phyloP scores from a whole-genome alignment of 345 rosid genomes.

The Durio zibethinus region DNA sequence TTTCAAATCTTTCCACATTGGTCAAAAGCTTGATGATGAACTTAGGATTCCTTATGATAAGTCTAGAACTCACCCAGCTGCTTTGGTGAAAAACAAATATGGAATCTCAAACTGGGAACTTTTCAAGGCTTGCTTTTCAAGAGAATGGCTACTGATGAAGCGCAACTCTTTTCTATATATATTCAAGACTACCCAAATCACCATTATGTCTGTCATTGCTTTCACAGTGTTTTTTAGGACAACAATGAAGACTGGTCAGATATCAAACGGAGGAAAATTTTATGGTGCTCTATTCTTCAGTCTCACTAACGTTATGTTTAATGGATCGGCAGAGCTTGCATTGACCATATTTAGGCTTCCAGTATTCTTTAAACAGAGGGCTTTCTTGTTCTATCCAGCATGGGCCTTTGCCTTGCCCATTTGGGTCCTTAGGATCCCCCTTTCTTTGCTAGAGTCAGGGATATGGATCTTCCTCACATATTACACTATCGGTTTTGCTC shows the following conservation, averaged over 20 bases:
- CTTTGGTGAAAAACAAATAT: constrained; percentile 1
- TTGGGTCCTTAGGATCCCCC: constrained; percentile 10
- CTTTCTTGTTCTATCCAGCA: constrained; percentile 4
- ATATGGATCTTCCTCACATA: constrained; percentile 10
- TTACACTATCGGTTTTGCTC: constrained; percentile 9
- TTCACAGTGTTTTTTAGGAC: background rate
- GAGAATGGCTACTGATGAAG: constrained; percentile 7
- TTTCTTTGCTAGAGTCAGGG: constrained; percentile 1
- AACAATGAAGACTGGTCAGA: constrained; percentile 5
- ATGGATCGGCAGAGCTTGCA: constrained; percentile 10
- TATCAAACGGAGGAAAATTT: background rate
- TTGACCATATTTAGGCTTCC: constrained; percentile 10
- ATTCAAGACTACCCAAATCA: background rate
- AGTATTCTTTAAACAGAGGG: constrained; percentile 5
- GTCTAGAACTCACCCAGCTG: constrained; percentile 1
- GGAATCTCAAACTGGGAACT: constrained; percentile 8
- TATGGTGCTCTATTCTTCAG: constrained; percentile 10
- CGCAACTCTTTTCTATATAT: constrained; percentile 4
- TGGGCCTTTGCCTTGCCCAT: constrained; percentile 9
- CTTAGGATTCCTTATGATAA: constrained; percentile 1
- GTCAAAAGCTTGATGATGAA: background rate
- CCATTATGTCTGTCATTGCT: constrained; percentile 7
- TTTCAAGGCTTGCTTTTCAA: constrained; percentile 6
- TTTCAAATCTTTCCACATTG: background rate
- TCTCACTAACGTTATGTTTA: constrained; percentile 10